Evolutionary conservation across 768 basidiomycete species (phyloP).

Genomic region (Cytidiella melzeri): DNA sequence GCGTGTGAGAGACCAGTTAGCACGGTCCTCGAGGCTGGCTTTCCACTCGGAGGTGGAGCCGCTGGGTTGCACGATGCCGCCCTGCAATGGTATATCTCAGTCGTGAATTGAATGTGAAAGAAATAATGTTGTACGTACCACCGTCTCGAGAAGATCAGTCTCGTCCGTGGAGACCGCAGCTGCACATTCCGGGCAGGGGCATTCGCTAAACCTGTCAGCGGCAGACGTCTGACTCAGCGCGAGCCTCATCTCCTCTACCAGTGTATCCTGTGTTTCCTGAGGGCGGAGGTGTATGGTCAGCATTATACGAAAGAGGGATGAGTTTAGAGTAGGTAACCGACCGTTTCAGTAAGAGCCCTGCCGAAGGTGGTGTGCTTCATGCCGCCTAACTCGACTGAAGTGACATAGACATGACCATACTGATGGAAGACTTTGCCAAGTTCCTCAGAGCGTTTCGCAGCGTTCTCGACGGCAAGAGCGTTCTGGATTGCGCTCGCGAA

Average conservation of each 20-base stretch:
- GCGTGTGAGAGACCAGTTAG: neutral
- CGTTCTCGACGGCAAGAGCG: neutral
- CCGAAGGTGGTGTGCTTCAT: neutral
- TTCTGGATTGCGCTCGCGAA: neutral
- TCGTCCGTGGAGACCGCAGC: neutral
- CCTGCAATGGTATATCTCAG: neutral
- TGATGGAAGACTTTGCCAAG: neutral
- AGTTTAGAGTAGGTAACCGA: neutral
- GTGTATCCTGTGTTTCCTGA: neutral
- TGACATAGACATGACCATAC: slow-evolving; percentile 1
- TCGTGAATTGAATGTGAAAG: neutral
- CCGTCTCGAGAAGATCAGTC: neutral
- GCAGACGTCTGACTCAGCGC: neutral
- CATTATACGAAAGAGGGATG: neutral
- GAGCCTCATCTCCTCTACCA: neutral
- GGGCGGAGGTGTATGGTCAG: neutral
- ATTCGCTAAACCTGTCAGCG: neutral
- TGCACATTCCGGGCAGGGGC: neutral
- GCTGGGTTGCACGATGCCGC: neutral
- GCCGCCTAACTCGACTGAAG: slow-evolving; percentile 1
- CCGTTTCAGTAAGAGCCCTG: neutral
- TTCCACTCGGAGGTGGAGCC: neutral
- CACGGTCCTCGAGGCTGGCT: neutral
- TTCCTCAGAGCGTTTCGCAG: neutral
- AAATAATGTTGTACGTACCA: neutral